Conservation (phyloP, 2,329 filamentous ascomycete species). For the Leptoxyphium fumago region DNA sequence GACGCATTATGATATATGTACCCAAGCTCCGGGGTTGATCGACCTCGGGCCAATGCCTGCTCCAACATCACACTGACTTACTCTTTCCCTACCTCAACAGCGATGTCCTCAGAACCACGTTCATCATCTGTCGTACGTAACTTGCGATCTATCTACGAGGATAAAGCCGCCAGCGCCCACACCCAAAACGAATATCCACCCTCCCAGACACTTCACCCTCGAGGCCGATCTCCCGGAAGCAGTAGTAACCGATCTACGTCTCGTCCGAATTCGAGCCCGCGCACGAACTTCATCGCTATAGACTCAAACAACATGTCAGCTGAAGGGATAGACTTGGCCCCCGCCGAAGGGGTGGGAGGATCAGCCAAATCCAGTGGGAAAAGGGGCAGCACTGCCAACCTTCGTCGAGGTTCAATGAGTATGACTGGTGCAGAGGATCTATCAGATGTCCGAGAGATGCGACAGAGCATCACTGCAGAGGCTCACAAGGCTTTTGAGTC, state of each 20-base stretch:
- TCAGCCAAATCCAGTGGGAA: not conserved
- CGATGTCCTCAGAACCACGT: slow-evolving; percentile 28
- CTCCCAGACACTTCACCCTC: slow-evolving; percentile 21
- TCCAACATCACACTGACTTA: not conserved
- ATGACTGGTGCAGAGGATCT: not conserved
- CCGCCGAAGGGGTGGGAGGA: slow-evolving; percentile 1
- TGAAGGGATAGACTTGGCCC: slow-evolving; percentile 7
- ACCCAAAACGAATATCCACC: slow-evolving; percentile 5
- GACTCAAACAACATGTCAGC: slow-evolving; percentile 15
- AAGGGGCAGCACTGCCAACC: slow-evolving; percentile 6
- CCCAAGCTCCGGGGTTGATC: too few species aligned
- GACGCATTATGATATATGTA: not conserved
- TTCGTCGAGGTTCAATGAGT: slow-evolving; percentile 8
- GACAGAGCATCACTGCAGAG: slow-evolving; percentile 26
- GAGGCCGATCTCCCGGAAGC: slow-evolving; percentile 27
- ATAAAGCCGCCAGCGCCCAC: slow-evolving; percentile 21
- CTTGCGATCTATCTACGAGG: slow-evolving; percentile 36
- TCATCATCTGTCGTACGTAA: slow-evolving; percentile 30
- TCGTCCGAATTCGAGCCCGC: slow-evolving; percentile 28
- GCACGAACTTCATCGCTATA: slow-evolving; percentile 35
- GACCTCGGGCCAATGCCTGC: too few species aligned
- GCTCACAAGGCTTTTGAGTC: slow-evolving; percentile 22
- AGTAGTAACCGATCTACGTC: slow-evolving; percentile 10
- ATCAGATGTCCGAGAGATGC: slow-evolving; percentile 11
- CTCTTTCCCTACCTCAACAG: slow-evolving; percentile 14